Conservation (phyloP, 2,329 filamentous ascomycete species). For the Trichoderma polysporum region DNA sequence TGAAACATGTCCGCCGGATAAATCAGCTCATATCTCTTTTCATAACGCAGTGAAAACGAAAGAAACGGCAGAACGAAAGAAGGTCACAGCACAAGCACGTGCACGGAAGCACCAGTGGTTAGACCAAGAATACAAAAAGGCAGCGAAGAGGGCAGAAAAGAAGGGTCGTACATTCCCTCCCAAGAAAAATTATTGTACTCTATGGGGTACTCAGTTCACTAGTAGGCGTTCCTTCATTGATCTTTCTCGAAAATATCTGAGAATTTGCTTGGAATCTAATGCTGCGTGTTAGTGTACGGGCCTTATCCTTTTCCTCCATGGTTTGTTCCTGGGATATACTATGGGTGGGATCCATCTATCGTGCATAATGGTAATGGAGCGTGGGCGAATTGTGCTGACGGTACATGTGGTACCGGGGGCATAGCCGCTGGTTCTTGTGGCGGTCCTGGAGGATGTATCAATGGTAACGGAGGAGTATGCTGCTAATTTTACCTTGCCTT, state of each 20-base stretch:
- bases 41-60: conserved; percentile 61
- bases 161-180: conserved; percentile 50
- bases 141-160: conserved; percentile 48
- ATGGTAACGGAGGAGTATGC: conserved; percentile 19
- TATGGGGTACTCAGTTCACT: conserved; percentile 55
- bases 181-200: conserved; percentile 49
- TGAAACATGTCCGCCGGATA: conserved; percentile 52
- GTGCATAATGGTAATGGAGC: conserved; percentile 36
- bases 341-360: conserved; percentile 42
- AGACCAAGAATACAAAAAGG: conserved; percentile 58
- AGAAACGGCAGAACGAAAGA: conserved; percentile 20
- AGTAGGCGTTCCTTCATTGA: conserved; percentile 26
- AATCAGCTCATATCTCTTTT: conserved; percentile 68
- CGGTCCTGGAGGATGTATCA: conserved; percentile 25
- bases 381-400: conserved; percentile 43
- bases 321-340: conserved; percentile 47
- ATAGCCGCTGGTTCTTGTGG: conserved; percentile 43
- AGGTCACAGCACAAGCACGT: conserved; percentile 15
- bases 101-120: conserved; percentile 35
- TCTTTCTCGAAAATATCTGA: background rate
- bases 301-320: conserved; percentile 47
- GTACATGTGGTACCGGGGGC: conserved; percentile 48
- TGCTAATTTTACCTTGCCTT: background rate
- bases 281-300: conserved; percentile 39
- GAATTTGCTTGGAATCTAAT: background rate